These are phyloP conservation scores for Pythium plurisporium DNA, from an alignment of 352 stramenopile species.

Conservation along the genomic window DNA sequence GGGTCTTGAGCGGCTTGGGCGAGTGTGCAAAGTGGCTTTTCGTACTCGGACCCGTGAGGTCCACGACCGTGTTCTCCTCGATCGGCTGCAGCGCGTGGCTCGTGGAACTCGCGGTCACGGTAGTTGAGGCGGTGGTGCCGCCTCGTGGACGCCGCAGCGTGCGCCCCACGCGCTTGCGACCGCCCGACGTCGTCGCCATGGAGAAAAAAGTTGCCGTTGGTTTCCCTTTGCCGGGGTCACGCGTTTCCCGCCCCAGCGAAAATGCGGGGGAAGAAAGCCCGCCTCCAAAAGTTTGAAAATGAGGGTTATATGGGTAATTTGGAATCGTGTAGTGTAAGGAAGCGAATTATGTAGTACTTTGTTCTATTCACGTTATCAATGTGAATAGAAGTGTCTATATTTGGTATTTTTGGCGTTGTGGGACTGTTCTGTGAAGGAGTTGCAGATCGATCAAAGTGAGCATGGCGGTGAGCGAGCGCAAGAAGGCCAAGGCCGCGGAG, in stretches of 20 bases:
- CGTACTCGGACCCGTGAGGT: slow-evolving; percentile 20
- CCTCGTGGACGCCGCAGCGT: slow-evolving; percentile 37
- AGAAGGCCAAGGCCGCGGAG: not conserved
- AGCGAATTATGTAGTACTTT: not conserved
- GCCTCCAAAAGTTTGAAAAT: too few species aligned
- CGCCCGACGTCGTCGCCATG: slow-evolving; percentile 34
- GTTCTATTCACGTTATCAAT: not conserved
- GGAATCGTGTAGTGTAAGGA: too few species aligned
- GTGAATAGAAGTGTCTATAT: not conserved
- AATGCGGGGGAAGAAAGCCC: too few species aligned
- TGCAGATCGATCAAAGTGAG: not conserved
- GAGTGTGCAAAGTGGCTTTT: slow-evolving; percentile 28
- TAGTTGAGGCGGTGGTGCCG: not conserved
- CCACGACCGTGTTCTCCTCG: slow-evolving; percentile 54
- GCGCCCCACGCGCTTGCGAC: slow-evolving; percentile 34
- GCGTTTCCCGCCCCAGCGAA: not conserved
- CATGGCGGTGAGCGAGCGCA: not conserved
- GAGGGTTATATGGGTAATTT: too few species aligned
- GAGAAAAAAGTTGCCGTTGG: not conserved
- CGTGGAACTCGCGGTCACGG: not conserved
- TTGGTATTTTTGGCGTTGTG: not conserved
- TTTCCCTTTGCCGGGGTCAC: not conserved
- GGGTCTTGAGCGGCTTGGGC: slow-evolving; percentile 17
- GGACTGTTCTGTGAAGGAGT: not conserved
- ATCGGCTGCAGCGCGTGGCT: slow-evolving; percentile 43